phyloP scores from a whole-genome alignment of 257 asterid species.

The Salvia hispanica region DNA sequence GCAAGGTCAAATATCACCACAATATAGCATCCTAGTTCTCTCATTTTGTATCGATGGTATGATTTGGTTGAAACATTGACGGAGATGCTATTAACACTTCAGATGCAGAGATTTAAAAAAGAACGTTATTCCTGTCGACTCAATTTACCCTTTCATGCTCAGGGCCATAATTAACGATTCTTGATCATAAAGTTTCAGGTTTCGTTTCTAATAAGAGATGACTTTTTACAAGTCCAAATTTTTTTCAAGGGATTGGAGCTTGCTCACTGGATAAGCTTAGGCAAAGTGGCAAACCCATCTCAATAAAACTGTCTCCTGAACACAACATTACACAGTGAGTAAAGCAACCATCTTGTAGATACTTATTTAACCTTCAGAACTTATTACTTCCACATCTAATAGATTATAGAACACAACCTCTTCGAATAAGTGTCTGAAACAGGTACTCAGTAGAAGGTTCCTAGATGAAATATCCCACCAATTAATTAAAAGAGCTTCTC shows the following conservation, averaged over 20 bases:
- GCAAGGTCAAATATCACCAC: conserved; percentile 16
- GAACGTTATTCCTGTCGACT: too few relatives aligned
- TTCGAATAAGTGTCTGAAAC: not conserved
- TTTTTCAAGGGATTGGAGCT: not conserved
- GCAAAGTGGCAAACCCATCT: not conserved
- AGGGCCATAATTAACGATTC: not conserved
- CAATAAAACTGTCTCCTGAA: not conserved
- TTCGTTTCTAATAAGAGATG: not conserved
- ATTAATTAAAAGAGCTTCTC: not conserved
- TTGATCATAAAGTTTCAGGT: not conserved
- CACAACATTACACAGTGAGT: not conserved
- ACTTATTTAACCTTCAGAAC: not conserved
- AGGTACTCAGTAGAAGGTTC: not conserved
- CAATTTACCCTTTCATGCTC: not conserved
- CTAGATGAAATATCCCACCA: not conserved
- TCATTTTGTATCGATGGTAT: not conserved
- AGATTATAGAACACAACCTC: not conserved
- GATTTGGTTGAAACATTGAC: not conserved
- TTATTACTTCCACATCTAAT: not conserved
- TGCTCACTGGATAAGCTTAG: not conserved
- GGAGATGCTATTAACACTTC: not conserved
- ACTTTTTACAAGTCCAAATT: not conserved
- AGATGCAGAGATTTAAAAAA: not conserved
- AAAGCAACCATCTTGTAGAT: conserved; percentile 1
- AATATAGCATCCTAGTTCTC: conserved; percentile 1